Evolutionary conservation across 2,329 filamentous ascomycete species (phyloP).

Genomic region (Claviceps sp.): DNA sequence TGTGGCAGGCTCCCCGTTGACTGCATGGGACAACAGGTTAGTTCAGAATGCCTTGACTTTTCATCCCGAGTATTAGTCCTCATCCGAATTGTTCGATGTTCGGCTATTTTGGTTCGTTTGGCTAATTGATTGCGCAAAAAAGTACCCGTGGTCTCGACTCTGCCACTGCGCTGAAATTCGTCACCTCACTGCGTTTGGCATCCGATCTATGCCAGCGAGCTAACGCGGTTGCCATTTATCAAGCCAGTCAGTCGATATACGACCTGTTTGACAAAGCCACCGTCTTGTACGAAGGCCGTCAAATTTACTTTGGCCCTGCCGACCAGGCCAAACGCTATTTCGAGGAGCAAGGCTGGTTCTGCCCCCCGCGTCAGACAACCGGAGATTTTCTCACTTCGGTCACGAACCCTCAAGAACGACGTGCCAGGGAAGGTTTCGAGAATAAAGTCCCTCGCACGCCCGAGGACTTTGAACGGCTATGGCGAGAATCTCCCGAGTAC

Average conservation of each 20-base stretch:
- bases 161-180: constrained; percentile 60
- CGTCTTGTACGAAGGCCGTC: constrained; percentile 61
- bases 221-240: constrained; percentile 57
- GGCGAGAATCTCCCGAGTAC: constrained; percentile 32
- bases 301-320: constrained; percentile 63
- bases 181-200: constrained; percentile 49
- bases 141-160: constrained; percentile 60
- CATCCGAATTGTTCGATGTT: background rate
- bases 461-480: constrained; percentile 49
- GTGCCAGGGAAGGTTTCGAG: constrained; percentile 43
- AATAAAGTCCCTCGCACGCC: constrained; percentile 50
- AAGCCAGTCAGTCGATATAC: constrained; percentile 56
- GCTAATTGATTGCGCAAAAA: background rate
- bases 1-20: constrained; percentile 44
- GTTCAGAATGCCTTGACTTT: background rate
- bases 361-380: constrained; percentile 52
- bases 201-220: constrained; percentile 51
- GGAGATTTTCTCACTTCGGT: constrained; percentile 58
- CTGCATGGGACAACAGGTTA: constrained; percentile 55
- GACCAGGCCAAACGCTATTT: constrained; percentile 50
- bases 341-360: constrained; percentile 53
- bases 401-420: constrained; percentile 50
- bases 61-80: background rate
- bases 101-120: background rate
- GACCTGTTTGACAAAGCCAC: constrained; percentile 63